Evolutionary conservation across 176 grass and related monocot species (phyloP).

Genomic region (Rhynchospora tenuis): DNA sequence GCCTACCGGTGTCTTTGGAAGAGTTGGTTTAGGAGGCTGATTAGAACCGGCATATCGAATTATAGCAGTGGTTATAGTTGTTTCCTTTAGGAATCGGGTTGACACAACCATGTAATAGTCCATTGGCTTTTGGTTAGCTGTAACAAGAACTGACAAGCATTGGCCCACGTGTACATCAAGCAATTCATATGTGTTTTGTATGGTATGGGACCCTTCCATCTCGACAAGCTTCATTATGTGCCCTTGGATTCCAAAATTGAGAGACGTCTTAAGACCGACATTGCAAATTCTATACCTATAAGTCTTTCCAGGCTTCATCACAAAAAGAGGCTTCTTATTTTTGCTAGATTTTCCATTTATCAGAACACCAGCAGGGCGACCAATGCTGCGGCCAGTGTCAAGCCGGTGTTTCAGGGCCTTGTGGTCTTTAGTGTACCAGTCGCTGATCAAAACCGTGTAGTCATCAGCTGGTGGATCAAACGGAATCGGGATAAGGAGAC

Average conservation of each 20-base stretch:
- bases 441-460: slow-evolving; percentile 44
- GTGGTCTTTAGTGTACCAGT: slow-evolving; percentile 92
- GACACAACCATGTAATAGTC: slow-evolving; percentile 72
- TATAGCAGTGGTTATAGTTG: slow-evolving; percentile 27
- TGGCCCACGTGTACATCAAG: slow-evolving; percentile 74
- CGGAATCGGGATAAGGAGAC: slow-evolving; percentile 78
- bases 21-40: slow-evolving; percentile 38
- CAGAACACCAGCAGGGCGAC: slow-evolving; percentile 54
- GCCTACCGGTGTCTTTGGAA: slow-evolving; percentile 50
- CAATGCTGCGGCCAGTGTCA: slow-evolving; percentile 53
- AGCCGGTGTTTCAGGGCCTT: slow-evolving; percentile 44
- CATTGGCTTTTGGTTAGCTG: slow-evolving; percentile 55
- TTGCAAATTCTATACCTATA: slow-evolving; percentile 92
- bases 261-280: slow-evolving; percentile 59
- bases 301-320: slow-evolving; percentile 54
- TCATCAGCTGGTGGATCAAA: slow-evolving; percentile 65
- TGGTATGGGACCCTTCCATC: slow-evolving; percentile 92
- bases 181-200: slow-evolving; percentile 74
- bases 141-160: slow-evolving; percentile 75
- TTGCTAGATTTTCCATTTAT: slow-evolving; percentile 85
- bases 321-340: slow-evolving; percentile 57
- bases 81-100: slow-evolving; percentile 71
- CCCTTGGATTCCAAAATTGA: slow-evolving; percentile 77
- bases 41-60: slow-evolving; percentile 63
- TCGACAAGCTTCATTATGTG: slow-evolving; percentile 63